phyloP scores from a whole-genome alignment of 2,329 filamentous ascomycete species.

The Paraphoma chrysanthemicola region DNA sequence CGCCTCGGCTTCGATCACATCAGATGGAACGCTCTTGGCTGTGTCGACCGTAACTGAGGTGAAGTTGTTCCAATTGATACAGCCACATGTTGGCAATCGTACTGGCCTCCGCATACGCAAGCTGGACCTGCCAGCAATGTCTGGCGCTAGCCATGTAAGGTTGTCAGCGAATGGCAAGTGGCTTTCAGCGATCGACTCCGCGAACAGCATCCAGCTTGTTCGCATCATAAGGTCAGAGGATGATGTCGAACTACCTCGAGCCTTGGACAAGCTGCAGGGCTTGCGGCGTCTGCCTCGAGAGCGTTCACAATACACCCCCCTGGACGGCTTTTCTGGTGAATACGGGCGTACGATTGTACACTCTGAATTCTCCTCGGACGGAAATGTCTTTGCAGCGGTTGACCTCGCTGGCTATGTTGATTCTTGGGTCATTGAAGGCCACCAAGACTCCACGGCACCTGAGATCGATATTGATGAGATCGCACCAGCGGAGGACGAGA shows the following conservation, averaged over 20 bases:
- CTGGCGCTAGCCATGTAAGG: constrained; percentile 74
- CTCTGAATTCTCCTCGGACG: constrained; percentile 79
- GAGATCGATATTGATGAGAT: constrained; percentile 48
- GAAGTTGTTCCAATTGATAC: constrained; percentile 76
- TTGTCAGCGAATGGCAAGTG: constrained; percentile 75
- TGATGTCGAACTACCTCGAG: constrained; percentile 43
- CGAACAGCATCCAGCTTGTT: constrained; percentile 56
- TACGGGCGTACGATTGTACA: constrained; percentile 81
- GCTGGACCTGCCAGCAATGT: constrained; percentile 66
- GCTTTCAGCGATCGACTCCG: constrained; percentile 63
- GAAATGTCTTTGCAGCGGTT: constrained; percentile 76
- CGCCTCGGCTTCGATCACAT: constrained; percentile 74
- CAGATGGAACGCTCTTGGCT: constrained; percentile 75
- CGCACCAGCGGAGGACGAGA: constrained; percentile 27
- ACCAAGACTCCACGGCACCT: constrained; percentile 57
- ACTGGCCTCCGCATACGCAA: constrained; percentile 75
- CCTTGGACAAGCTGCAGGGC: constrained; percentile 47
- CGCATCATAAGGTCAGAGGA: constrained; percentile 55
- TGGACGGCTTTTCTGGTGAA: constrained; percentile 71
- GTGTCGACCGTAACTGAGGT: constrained; percentile 76
- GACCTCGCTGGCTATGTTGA: constrained; percentile 88
- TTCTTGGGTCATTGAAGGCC: constrained; percentile 76
- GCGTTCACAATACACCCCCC: constrained; percentile 37
- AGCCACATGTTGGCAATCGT: constrained; percentile 58
- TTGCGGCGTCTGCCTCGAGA: constrained; percentile 49